phyloP scores from a whole-genome alignment of 208 protist genomes.

The Trypanosoma cruzi region DNA sequence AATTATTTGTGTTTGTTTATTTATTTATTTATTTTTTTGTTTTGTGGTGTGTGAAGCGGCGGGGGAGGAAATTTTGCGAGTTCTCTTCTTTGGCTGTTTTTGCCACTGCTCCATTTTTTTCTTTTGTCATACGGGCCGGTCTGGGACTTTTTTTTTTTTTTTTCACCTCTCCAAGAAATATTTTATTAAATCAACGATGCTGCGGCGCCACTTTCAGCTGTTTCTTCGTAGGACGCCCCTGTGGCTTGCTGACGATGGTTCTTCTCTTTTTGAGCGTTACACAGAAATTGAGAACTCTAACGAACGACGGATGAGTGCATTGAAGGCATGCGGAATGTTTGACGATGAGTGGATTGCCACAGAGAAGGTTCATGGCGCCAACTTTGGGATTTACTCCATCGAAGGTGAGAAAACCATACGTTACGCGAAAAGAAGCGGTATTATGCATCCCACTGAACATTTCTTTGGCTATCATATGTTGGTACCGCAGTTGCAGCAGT shows the following conservation, averaged over 20 bases:
- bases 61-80: too few species aligned
- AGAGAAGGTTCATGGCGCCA: conserved; percentile 90
- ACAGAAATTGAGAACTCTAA: conserved; percentile 86
- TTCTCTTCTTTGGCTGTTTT: conserved; percentile 16
- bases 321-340: conserved; percentile 47
- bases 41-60: not conserved
- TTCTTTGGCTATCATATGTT: conserved; percentile 90
- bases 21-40: conserved; percentile 7
- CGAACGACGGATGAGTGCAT: conserved; percentile 53
- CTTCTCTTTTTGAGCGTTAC: conserved; percentile 74
- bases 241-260: conserved; percentile 33
- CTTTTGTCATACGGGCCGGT: not conserved
- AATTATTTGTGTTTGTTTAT: conserved; percentile 7
- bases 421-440: conserved; percentile 83
- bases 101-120: conserved; percentile 1
- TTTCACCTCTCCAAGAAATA: not conserved
- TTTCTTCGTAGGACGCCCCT: conserved; percentile 29
- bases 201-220: conserved; percentile 16
- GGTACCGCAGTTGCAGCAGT: conserved; percentile 62
- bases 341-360: conserved; percentile 90
- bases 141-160: conserved; percentile 4
- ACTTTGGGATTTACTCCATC: conserved; percentile 88
- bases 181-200: conserved; percentile 17
- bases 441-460: conserved; percentile 76
- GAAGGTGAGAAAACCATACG: conserved; percentile 51